phyloP scores from a whole-genome alignment of 768 basidiomycete genomes.

The Mycena alexandri region DNA sequence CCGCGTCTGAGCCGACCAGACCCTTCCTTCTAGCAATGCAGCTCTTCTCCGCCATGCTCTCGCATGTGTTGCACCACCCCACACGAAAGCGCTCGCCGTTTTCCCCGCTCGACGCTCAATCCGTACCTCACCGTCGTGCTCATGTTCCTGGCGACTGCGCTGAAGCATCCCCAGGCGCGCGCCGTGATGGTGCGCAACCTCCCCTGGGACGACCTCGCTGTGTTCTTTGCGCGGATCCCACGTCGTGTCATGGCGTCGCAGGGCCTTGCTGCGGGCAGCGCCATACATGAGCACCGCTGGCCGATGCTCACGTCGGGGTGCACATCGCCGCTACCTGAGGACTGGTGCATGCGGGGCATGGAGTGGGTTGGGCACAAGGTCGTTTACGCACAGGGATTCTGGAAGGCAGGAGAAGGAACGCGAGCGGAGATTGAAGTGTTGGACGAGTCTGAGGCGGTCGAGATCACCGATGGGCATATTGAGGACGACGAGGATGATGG shows the following conservation, averaged over 20 bases:
- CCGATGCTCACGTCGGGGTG: slow-evolving; percentile 78
- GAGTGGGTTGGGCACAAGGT: slow-evolving; percentile 94
- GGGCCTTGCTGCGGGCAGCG: slow-evolving; percentile 49
- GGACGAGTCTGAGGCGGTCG: slow-evolving; percentile 66
- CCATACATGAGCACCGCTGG: slow-evolving; percentile 64
- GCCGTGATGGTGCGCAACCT: slow-evolving; percentile 78
- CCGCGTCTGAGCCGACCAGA: slow-evolving; percentile 55
- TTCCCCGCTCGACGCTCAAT: slow-evolving; percentile 71
- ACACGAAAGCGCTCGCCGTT: slow-evolving; percentile 71
- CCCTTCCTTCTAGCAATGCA: slow-evolving; percentile 82
- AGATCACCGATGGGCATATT: slow-evolving; percentile 81
- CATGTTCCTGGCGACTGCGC: slow-evolving; percentile 87
- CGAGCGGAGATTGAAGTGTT: slow-evolving; percentile 84
- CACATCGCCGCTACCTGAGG: slow-evolving; percentile 85
- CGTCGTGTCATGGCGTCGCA: slow-evolving; percentile 63
- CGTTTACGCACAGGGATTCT: slow-evolving; percentile 89
- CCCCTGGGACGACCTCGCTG: slow-evolving; percentile 85
- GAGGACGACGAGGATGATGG: slow-evolving; percentile 80
- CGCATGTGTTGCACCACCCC: slow-evolving; percentile 74
- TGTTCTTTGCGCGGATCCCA: slow-evolving; percentile 72
- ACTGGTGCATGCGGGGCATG: slow-evolving; percentile 96
- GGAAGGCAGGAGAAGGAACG: slow-evolving; percentile 81
- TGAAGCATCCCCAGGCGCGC: slow-evolving; percentile 73
- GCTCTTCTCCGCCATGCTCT: slow-evolving; percentile 83
- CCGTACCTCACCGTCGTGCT: slow-evolving; percentile 89